Percentiles rank a stretch among this genome's conserved stretches.
Conservation (phyloP, 306 rosid species). For the Prosopis cineraria region DNA sequence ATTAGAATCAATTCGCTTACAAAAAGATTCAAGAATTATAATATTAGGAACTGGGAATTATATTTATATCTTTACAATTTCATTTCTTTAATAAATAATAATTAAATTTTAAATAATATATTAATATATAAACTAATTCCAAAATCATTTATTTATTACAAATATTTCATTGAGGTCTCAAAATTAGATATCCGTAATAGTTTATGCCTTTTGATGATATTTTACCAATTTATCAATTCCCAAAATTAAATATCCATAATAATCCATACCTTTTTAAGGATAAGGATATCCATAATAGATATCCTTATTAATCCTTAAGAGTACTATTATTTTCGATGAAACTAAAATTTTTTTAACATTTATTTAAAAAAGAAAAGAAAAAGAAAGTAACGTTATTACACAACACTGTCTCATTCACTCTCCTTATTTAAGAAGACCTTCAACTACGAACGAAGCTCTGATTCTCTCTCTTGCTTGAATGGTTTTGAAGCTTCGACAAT, state of each 20-base stretch:
- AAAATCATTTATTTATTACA: neutral
- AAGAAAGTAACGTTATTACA: too few relatives aligned
- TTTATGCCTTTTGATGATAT: neutral
- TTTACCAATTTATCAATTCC: neutral
- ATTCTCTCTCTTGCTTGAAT: neutral
- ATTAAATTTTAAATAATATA: too few relatives aligned
- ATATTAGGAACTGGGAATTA: too few relatives aligned
- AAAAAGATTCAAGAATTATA: too few relatives aligned
- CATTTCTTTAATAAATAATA: too few relatives aligned
- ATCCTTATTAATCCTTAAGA: too few relatives aligned
- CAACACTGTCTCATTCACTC: neutral
- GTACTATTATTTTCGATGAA: neutral
- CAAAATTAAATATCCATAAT: neutral
- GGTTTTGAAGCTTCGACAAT: neutral
- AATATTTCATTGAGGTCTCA: too few relatives aligned
- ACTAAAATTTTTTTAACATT: neutral
- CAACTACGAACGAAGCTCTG: neutral
- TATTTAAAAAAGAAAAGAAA: too few relatives aligned
- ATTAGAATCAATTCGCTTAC: neutral
- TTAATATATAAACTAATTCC: too few relatives aligned
- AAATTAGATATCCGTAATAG: neutral
- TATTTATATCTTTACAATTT: too few relatives aligned
- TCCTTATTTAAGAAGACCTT: neutral
- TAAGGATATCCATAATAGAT: neutral
- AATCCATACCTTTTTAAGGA: neutral